Percentiles rank a stretch among this genome's conserved stretches.
Evolutionary conservation across 2,329 filamentous ascomycete species (phyloP).

Genomic region (Didymellaceae sp.): DNA sequence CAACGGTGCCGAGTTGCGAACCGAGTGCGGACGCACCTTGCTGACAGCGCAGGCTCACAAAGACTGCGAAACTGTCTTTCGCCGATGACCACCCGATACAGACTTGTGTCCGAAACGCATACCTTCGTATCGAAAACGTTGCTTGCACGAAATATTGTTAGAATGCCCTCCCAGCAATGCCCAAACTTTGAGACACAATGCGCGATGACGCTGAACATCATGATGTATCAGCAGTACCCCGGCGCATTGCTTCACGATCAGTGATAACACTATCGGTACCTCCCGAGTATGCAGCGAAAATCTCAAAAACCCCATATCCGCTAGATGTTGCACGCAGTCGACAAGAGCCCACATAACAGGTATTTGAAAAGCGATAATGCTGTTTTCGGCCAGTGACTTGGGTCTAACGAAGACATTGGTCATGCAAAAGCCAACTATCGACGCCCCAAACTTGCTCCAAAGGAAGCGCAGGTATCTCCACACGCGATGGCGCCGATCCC

Average conservation of each 20-base stretch:
- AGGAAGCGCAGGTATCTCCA: constrained; percentile 4
- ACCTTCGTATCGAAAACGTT: background rate
- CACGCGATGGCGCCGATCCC: constrained; percentile 22
- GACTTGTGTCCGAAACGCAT: background rate
- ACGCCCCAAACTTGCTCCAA: background rate
- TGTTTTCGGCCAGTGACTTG: background rate
- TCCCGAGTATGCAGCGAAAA: background rate
- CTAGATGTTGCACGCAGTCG: background rate
- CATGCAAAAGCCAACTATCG: background rate
- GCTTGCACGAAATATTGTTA: background rate
- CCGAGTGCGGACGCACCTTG: background rate
- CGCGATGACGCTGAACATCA: background rate
- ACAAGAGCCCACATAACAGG: background rate
- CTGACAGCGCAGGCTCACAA: constrained; percentile 6
- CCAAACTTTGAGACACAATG: background rate
- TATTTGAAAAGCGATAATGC: background rate
- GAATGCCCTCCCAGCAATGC: background rate
- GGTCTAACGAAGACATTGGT: background rate
- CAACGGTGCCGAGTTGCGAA: constrained; percentile 1
- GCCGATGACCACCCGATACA: constrained; percentile 3
- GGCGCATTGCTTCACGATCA: no score
- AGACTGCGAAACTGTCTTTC: background rate
- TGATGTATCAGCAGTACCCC: background rate
- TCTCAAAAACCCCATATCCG: constrained; percentile 1
- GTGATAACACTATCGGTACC: background rate